Base-by-base conservation (phyloP, 306 rosid genomes). In the Rosa multiflora region DNA sequence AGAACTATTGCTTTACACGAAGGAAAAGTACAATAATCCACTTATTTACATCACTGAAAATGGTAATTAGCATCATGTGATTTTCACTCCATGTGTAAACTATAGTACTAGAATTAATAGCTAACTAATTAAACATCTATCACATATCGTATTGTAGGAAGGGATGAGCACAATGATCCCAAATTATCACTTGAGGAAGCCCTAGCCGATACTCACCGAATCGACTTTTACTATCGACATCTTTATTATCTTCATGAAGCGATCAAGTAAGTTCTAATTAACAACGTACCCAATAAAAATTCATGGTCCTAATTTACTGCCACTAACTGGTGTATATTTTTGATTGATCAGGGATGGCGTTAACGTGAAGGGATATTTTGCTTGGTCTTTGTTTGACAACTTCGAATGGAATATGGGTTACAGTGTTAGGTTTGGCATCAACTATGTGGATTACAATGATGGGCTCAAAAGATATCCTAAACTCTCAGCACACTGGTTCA, bases 31-130 rank as follows among this genome's bases (percentile, higher is more conserved):
- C 68, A 69, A 86, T n/a, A 40, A 83, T 71, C 87, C 85, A 67
- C 8, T 70, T 10, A 80, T 83, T 44, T 86, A 86, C 61, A 77
- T 86, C 32, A 83, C 85, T 10, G 89, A 83, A 52, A 86, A 83
- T 46, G 89, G 87, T 86, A 80, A 78, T 72, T 59, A 47, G 6
- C 67, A 12, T 47, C 3, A 42, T 29, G 40, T 10, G 35, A 21
- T 21, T 26, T 26, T 23, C 67, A 23, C 67, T 61, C 15, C 67
- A 26, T 61, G 67, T 26, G 7, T 29, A 13, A 63, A 17, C 20
- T 12, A 48, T 32, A 32, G 35, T 23, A 8, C 23, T 47, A 12
- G 10, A 10, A 47, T 10, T 48, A 44, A 11, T 14, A 35, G 1
- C 48, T 9, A 2, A 8, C 29, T 35, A 10, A 76, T 29, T 4